A percentile compares a stretch with the other conserved stretches of the same genome.
phyloP scores from a whole-genome alignment of 1,139 yeast species.

The Geotrichum phurueaensis region DNA sequence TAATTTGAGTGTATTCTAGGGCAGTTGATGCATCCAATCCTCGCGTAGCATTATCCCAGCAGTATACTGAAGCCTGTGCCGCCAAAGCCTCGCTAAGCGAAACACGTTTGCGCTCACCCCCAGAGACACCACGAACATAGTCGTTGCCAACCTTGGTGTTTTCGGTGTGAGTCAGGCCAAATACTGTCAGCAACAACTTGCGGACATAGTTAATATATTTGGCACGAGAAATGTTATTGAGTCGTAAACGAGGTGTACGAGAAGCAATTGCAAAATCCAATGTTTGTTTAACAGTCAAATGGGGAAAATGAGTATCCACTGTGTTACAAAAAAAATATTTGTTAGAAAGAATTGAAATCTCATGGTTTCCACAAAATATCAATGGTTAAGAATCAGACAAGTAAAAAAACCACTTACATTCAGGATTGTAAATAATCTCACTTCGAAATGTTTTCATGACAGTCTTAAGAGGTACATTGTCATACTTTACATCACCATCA shows the following conservation, averaged over 20 bases:
- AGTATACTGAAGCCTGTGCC: slow-evolving; percentile 49
- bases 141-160: slow-evolving; percentile 54
- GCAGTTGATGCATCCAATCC: slow-evolving; percentile 70
- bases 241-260: slow-evolving; percentile 48
- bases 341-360: not conserved
- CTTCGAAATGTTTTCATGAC: slow-evolving; percentile 37
- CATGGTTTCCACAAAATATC: not conserved
- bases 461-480: slow-evolving; percentile 41
- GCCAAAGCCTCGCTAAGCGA: slow-evolving; percentile 57
- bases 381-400: not conserved
- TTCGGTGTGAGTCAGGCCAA: slow-evolving; percentile 51
- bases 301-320: slow-evolving; percentile 53
- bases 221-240: slow-evolving; percentile 44
- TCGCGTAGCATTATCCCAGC: slow-evolving; percentile 69
- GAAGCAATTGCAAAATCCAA: slow-evolving; percentile 52
- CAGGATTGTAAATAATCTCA: slow-evolving; percentile 53
- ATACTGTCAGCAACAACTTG: slow-evolving; percentile 46
- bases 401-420: slow-evolving; percentile 23
- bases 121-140: slow-evolving; percentile 53
- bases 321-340: not conserved
- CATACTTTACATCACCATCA: slow-evolving; percentile 45
- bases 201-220: slow-evolving; percentile 44
- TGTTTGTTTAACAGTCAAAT: slow-evolving; percentile 54
- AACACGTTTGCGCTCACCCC: slow-evolving; percentile 57
- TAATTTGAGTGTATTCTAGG: slow-evolving; percentile 54